These are phyloP conservation scores for Candida awuae DNA, from an alignment of 805 yeast species.

Conservation along the genomic window DNA sequence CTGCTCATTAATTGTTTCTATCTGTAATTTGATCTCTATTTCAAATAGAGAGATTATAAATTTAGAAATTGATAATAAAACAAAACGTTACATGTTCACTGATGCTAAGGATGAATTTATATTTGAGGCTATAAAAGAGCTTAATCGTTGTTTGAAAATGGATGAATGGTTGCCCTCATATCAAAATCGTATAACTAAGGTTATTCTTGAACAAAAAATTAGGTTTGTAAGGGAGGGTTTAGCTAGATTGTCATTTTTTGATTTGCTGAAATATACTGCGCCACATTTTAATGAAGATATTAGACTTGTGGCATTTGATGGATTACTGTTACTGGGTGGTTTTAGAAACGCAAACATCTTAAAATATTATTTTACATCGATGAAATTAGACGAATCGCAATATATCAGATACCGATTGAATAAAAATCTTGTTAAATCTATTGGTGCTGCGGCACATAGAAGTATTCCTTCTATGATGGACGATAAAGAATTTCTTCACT, in stretches of 20 bases:
- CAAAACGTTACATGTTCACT: slow-evolving; percentile 3
- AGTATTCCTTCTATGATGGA: slow-evolving; percentile 54
- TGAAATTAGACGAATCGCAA: slow-evolving; percentile 49
- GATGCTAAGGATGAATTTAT: slow-evolving; percentile 33
- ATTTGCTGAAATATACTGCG: slow-evolving; percentile 46
- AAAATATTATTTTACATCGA: slow-evolving; percentile 49
- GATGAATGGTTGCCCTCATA: slow-evolving; percentile 84
- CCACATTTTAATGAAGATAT: slow-evolving; percentile 42
- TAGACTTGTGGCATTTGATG: slow-evolving; percentile 60
- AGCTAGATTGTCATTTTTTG: slow-evolving; percentile 43
- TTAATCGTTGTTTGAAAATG: slow-evolving; percentile 66
- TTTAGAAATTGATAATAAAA: slow-evolving; percentile 17
- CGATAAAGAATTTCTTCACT: slow-evolving; percentile 48
- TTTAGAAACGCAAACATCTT: slow-evolving; percentile 55
- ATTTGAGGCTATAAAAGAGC: slow-evolving; percentile 49
- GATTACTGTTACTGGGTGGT: slow-evolving; percentile 69
- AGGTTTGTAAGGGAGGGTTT: slow-evolving; percentile 50
- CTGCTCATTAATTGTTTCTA: slow-evolving; percentile 45
- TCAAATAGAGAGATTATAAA: slow-evolving; percentile 20
- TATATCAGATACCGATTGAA: slow-evolving; percentile 45
- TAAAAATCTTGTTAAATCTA: slow-evolving; percentile 37
- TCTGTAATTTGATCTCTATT: slow-evolving; percentile 32
- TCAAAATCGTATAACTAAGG: slow-evolving; percentile 44
- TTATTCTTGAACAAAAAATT: slow-evolving; percentile 54
- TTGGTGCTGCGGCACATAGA: slow-evolving; percentile 60